Base-by-base conservation (phyloP, 2,329 filamentous ascomycete species). In the Penicillium glabrum region DNA sequence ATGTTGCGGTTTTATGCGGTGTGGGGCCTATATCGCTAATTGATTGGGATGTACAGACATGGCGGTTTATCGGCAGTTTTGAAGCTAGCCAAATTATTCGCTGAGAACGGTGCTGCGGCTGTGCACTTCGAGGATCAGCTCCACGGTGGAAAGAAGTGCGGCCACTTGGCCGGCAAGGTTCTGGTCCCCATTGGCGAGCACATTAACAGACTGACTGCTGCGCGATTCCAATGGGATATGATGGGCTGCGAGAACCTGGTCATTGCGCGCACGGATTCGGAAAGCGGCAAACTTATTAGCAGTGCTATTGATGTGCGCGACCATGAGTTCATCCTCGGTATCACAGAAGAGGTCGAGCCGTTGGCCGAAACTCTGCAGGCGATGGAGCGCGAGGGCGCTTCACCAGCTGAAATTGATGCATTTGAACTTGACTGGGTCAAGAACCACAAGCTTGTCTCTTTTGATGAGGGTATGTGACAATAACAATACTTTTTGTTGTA, bases 121-220 rank as follows among this genome's bases (percentile, higher is more conserved):
- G 95, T 99, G 2, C 95, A 99, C 75, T 96, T 99, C 61, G 95
- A 99, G 76, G 95, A 99, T 71, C 95, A 99, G 77, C 84, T 98
- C 46, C 95, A 98, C 72, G 95, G 95, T 44, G 95, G 95, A 59
- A 99, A 99, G 82, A 99, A 98, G 78, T 99, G 95, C 71, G 95
- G 95, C 16, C 95, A 99, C 77, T 80, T 98, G 59, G 95, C 95
- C 1, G 95, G 95, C 65, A 99, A 98, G 75, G 95, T 98, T 1
- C 82, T 99, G 9, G 95, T 98, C 3, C 93, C 95, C 0, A 86
- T 93, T 0, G 90, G 92, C 59, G 95, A 98, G 73, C 95, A 99
- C 79, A 96, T 98, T 81, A 97, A 96, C 79, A 88, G 95, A 27
- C 86, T 99, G 5, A 88, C 92, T 21, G 93, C 95, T 1, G 88